phyloP scores from a whole-genome alignment of 495 filamentous ascomycete genomes.

The Cercophora scortea region DNA sequence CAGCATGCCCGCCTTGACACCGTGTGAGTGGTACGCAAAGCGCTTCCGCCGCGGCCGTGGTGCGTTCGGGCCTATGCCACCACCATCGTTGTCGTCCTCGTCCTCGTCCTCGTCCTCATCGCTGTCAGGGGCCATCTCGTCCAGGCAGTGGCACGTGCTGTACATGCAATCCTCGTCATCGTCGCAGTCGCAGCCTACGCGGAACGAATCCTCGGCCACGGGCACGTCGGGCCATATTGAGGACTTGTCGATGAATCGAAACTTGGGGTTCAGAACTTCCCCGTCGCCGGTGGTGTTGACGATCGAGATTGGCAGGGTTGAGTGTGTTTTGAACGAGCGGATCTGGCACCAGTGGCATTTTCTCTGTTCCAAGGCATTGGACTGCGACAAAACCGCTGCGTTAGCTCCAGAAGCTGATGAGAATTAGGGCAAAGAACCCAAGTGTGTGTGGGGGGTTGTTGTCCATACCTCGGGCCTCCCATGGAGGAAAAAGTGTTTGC shows the following conservation, averaged over 20 bases:
- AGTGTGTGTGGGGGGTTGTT: background rate
- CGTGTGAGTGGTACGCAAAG: slow-evolving; percentile 38
- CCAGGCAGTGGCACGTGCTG: slow-evolving; percentile 42
- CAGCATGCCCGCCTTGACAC: slow-evolving; percentile 33
- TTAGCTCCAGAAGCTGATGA: background rate
- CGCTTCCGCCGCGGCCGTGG: slow-evolving; percentile 13
- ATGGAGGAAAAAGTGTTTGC: slow-evolving; percentile 35
- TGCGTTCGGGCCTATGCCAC: no score
- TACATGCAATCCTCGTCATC: slow-evolving; percentile 40
- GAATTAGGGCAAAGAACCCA: background rate
- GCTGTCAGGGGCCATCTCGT: slow-evolving; percentile 36
- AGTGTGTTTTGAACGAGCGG: slow-evolving; percentile 33
- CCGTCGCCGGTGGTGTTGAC: slow-evolving; percentile 37
- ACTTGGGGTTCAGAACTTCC: slow-evolving; percentile 36
- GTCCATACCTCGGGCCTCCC: slow-evolving; percentile 24
- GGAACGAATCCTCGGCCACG: slow-evolving; percentile 39
- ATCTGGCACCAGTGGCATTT: slow-evolving; percentile 47
- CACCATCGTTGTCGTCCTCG: background rate
- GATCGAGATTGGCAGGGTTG: slow-evolving; percentile 35
- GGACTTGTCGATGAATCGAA: slow-evolving; percentile 45
- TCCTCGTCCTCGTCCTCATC: slow-evolving; percentile 19
- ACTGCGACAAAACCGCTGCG: slow-evolving; percentile 3
- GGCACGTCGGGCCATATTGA: slow-evolving; percentile 37
- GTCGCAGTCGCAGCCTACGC: slow-evolving; percentile 46
- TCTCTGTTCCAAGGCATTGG: slow-evolving; percentile 20